A percentile compares a stretch with the other conserved stretches of the same genome.
Conservation (phyloP, 2,329 filamentous ascomycete genomes). For the Mollisia scopiformis region DNA sequence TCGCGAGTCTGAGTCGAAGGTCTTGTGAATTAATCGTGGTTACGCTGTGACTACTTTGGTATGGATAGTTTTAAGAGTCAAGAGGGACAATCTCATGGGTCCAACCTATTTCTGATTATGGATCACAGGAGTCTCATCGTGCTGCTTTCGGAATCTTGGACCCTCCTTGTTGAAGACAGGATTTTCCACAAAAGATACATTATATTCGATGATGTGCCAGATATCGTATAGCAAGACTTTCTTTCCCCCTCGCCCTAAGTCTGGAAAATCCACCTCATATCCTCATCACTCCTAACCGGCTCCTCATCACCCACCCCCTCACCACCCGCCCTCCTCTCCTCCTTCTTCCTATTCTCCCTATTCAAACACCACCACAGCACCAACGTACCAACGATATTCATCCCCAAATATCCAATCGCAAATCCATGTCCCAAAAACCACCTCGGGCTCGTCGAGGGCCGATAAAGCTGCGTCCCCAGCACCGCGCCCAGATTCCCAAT, state of each 20-base stretch:
- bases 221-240: background rate
- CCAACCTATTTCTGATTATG: too few relatives aligned
- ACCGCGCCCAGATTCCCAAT: conserved; percentile 72
- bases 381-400: conserved; percentile 57
- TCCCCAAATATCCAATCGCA: conserved; percentile 64
- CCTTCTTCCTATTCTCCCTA: conserved; percentile 59
- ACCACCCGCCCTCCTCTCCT: conserved; percentile 46
- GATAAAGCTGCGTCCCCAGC: conserved; percentile 71
- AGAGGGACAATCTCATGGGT: too few relatives aligned
- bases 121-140: too few relatives aligned
- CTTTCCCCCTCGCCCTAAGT: conserved; percentile 10
- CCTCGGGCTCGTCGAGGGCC: conserved; percentile 59
- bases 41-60: too few relatives aligned
- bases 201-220: too few relatives aligned
- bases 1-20: too few relatives aligned
- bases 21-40: too few relatives aligned
- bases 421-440: conserved; percentile 70
- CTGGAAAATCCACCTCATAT: conserved; percentile 69
- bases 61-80: too few relatives aligned
- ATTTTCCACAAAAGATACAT: too few relatives aligned
- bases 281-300: conserved; percentile 56
- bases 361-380: conserved; percentile 57
- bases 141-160: too few relatives aligned
- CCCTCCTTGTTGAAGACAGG: too few relatives aligned
- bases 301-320: conserved; percentile 61